Evolutionary conservation across 768 basidiomycete species (phyloP), one percentile per base, ranked within the genome.

Genomic region (Flagelloscypha sp.): DNA sequence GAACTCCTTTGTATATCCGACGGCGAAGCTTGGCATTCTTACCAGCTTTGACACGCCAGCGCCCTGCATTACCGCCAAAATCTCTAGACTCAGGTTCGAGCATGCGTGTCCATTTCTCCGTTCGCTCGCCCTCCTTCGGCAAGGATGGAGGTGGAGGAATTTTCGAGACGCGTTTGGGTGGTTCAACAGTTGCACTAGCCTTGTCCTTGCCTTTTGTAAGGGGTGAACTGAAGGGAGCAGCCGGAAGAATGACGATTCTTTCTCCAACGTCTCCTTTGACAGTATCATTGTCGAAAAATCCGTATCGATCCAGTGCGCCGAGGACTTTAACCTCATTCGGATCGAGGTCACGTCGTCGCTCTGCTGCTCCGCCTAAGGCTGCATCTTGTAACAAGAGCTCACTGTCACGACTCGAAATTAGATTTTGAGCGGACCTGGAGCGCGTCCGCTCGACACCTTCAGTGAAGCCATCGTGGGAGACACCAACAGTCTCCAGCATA

Each of bases 61-160:
- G 55, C 25, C 76, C 65, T 10, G 80, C 65, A 49, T 95, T 94
- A 7, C 79, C 79, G 21, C 93, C 92, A 7, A 59, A 52, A 52
- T 90, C 86, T 23, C 84, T 74, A 32, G 61, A 60, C 9, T 68
- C 59, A 10, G 86, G 79, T 30, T 69, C 63, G 40, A 88, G 67
- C 94, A 98, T 98, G 27, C 81, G 72, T n/a, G 74, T 76, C 94
- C 94, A 97, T 58, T 98, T 98, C 16, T 66, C 73, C 45, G 89
- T 85, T n/a, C 94, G 70, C 5, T 69, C 63, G 2, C 60, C 52
- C 56, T 98, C 94, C 53, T 79, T 87, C 28, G 67, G 59, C 5
- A 68, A 59, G 23, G 60, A 53, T 31, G 61, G 61, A 7, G 64
- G 58, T 11, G 67, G 62, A 35, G 80, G 72, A 35, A 80, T 62